Base-by-base conservation (phyloP, 1,284 basidiomycete species). In the Ustanciosporium gigantosporum region DNA sequence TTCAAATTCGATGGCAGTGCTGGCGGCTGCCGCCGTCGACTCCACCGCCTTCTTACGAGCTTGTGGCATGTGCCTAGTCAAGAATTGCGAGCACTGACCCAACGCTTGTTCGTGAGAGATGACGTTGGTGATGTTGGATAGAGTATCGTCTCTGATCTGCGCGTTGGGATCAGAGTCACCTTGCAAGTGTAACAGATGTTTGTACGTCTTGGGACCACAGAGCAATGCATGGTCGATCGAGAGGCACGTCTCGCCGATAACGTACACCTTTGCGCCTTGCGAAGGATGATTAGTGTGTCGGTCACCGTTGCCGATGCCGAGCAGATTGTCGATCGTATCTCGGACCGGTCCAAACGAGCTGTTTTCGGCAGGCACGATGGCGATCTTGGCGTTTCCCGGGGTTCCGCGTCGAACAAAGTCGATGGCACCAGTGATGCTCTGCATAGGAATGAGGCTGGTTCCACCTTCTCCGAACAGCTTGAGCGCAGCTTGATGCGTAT, bases 21-120 rank as follows among this genome's bases (percentile, higher is more conserved):
- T 40, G 2, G 62, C 62, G 5, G 62, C 62, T 16, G 57, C 52
- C 3, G 62, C 62, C 3, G 62, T 66, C 22, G 62, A 66, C 14
- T 59, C 56, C 31, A 60, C 52, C 19, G 49, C 46, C 46, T 52
- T 60, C 46, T 52, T 66, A 39, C 49, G 46, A 6, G 62, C 62
- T 25, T 60, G 50, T 21, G 62, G 57, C 48, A 66, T 15, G 31
- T 52, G 60, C n/a, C 48, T 49, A 11, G 46, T 57, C 29, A 66
- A 51, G 32, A 52, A 66, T 31, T 44, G 51, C 17, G 51, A 38
- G 48, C 62, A 60, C 40, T 66, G 62, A 3, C 62, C 62, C 17
- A 66, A 46, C 15, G 62, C 62, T 37, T 66, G 62, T 37, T 66
- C 62, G 56, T 66, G 62, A 20, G 62, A 66, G 22, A 60, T 51